These are phyloP conservation scores for Starmera stellimalicola DNA, from an alignment of 1,139 yeast genomes.

Conservation along the genomic window DNA sequence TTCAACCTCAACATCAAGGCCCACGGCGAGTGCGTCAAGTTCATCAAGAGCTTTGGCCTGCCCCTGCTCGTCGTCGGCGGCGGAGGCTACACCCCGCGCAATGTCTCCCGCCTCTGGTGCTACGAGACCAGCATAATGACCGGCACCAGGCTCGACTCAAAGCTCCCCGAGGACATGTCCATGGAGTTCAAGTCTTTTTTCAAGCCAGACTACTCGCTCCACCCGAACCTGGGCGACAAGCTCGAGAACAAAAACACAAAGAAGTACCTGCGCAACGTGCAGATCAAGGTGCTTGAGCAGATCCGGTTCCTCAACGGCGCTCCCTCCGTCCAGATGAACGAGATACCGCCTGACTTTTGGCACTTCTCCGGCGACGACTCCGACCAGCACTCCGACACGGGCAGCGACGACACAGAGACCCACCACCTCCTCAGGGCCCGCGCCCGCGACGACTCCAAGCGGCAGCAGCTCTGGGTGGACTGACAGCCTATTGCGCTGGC, in stretches of 20 bases:
- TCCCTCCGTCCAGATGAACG: conserved; percentile 90
- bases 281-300: conserved; percentile 72
- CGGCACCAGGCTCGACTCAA: conserved; percentile 65
- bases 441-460: no score
- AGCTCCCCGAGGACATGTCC: conserved; percentile 57
- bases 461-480: no score
- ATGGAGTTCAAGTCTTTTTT: conserved; percentile 77
- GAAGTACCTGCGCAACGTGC: conserved; percentile 74
- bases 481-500: no score
- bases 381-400: no score
- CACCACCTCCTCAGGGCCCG: no score
- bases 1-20: conserved; percentile 86
- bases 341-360: conserved; percentile 19
- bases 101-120: conserved; percentile 91
- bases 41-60: conserved; percentile 73
- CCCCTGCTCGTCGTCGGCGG: conserved; percentile 94
- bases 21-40: conserved; percentile 91
- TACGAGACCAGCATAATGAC: conserved; percentile 86
- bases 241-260: conserved; percentile 82
- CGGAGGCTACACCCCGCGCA: conserved; percentile 95
- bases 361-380: conserved; percentile 16
- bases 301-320: conserved; percentile 79
- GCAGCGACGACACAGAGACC: no score
- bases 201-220: conserved; percentile 86
- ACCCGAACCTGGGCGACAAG: conserved; percentile 83